Evolutionary conservation across 306 rosid species (phyloP).

Genomic region (Vigna nakashimae): DNA sequence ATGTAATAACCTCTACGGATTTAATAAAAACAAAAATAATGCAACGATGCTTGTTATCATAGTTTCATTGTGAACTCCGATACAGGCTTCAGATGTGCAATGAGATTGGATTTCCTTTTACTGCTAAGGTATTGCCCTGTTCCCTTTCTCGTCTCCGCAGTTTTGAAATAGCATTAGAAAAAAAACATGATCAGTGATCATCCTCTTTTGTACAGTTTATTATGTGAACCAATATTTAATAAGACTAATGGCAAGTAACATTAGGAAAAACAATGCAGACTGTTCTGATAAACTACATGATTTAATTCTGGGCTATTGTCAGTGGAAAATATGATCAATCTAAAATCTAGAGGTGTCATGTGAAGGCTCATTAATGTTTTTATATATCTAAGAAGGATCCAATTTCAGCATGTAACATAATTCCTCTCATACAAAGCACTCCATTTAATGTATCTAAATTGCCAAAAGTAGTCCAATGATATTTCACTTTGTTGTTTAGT

Average conservation of each 20-base stretch:
- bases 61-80: neutral
- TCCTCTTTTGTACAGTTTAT: no score
- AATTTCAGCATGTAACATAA: neutral
- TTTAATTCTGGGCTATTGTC: neutral
- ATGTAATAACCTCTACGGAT: neutral
- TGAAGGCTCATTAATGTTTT: neutral
- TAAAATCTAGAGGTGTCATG: neutral
- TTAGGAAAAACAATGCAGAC: neutral
- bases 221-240: neutral
- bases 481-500: neutral
- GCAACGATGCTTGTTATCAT: neutral
- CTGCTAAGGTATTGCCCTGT: neutral
- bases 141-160: neutral
- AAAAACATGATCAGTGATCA: neutral
- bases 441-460: neutral
- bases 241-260: neutral
- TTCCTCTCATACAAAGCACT: neutral
- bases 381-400: neutral
- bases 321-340: neutral
- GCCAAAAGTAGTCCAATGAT: neutral
- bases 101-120: slow-evolving; percentile 6
- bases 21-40: neutral
- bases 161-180: neutral
- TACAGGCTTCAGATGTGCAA: neutral
- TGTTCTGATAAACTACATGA: neutral